phyloP scores from a whole-genome alignment of 75 land plant species.

The Picea glauca region DNA sequence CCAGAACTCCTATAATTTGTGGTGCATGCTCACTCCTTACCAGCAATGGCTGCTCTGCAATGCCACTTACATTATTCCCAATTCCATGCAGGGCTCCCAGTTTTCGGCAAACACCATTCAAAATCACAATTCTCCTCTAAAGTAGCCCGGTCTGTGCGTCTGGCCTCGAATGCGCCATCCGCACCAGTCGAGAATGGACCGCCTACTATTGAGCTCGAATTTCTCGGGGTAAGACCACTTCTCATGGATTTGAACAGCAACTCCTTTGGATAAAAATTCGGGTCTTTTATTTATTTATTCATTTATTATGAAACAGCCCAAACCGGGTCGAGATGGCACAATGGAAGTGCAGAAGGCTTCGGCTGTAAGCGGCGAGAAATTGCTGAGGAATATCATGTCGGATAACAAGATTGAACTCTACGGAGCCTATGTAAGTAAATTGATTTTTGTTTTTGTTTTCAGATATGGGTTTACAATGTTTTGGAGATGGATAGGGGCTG shows the following conservation, averaged over 20 bases:
- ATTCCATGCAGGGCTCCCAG: too few species aligned
- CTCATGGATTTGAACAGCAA: background rate
- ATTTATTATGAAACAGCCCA: slow-evolving; percentile 18
- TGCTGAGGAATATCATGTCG: slow-evolving; percentile 78
- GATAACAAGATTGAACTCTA: slow-evolving; percentile 95
- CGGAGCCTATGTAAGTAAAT: slow-evolving; percentile 66
- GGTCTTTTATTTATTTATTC: slow-evolving; percentile 2
- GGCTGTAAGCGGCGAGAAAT: slow-evolving; percentile 84
- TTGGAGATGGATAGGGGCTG: background rate
- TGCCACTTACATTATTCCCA: too few species aligned
- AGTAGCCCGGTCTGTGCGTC: background rate
- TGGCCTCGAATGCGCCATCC: slow-evolving; percentile 3
- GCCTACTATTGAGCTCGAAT: slow-evolving; percentile 56
- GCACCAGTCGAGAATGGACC: slow-evolving; percentile 19
- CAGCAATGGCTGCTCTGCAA: too few species aligned
- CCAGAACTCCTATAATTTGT: too few species aligned
- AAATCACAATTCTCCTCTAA: background rate
- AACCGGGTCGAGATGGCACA: slow-evolving; percentile 46
- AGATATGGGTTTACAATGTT: background rate
- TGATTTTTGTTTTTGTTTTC: background rate
- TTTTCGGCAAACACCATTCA: too few species aligned
- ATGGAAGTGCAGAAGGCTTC: slow-evolving; percentile 36
- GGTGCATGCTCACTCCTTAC: too few species aligned
- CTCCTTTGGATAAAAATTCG: background rate
- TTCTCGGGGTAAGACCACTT: slow-evolving; percentile 30